Evolutionary conservation across 192 early-diverging fungal species (phyloP).

Genomic region (Backusella tarrabulga): DNA sequence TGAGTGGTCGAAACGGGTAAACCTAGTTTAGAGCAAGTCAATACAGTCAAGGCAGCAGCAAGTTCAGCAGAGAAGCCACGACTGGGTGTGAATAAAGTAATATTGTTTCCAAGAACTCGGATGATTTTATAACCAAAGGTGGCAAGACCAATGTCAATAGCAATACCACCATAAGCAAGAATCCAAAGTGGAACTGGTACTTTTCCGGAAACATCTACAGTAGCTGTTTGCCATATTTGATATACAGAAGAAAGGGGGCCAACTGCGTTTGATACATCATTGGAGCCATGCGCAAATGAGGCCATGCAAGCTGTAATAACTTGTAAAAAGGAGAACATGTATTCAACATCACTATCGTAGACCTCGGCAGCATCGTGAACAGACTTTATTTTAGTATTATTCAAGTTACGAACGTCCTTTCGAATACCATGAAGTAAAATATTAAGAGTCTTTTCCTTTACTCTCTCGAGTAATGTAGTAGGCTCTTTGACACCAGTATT

Average conservation of each 20-base stretch:
- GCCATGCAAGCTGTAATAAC: constrained; percentile 78
- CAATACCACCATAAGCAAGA: constrained; percentile 67
- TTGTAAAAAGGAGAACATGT: constrained; percentile 82
- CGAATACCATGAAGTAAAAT: constrained; percentile 40
- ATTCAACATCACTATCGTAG: constrained; percentile 74
- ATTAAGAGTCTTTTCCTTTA: constrained; percentile 11
- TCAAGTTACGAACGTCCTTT: constrained; percentile 52
- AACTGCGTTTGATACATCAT: constrained; percentile 86
- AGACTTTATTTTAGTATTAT: constrained; percentile 41
- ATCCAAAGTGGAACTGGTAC: constrained; percentile 74
- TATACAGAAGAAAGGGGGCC: constrained; percentile 79
- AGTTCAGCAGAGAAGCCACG: constrained; percentile 81
- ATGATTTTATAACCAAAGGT: constrained; percentile 79
- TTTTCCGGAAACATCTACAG: constrained; percentile 49
- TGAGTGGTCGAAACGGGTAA: constrained; percentile 85
- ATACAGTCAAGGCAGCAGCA: constrained; percentile 73
- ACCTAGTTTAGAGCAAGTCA: constrained; percentile 75
- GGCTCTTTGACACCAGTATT: constrained; percentile 1
- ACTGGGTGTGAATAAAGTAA: constrained; percentile 78
- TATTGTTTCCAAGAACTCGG: constrained; percentile 77
- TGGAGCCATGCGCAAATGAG: constrained; percentile 83
- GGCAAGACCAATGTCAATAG: constrained; percentile 74
- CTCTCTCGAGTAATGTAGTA: constrained; percentile 13
- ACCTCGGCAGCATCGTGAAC: constrained; percentile 65
- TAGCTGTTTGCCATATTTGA: constrained; percentile 59